These are phyloP conservation scores for Magnusiomyces suaveolens DNA, from an alignment of 1,139 yeast genomes.

Conservation along the genomic window DNA sequence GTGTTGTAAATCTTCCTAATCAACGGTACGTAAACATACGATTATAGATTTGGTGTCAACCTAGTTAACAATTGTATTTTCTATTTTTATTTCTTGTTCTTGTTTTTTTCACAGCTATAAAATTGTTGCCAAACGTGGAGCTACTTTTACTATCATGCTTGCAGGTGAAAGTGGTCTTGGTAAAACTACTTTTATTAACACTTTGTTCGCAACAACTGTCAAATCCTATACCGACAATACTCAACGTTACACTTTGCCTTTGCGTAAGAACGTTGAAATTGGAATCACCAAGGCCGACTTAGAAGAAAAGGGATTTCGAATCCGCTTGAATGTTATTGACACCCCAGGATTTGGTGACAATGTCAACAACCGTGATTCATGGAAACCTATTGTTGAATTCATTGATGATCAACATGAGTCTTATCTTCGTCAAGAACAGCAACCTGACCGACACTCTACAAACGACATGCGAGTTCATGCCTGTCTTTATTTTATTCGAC, in stretches of 20 bases:
- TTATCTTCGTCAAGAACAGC: slow-evolving; percentile 57
- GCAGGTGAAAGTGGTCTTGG: slow-evolving; percentile 80
- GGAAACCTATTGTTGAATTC: slow-evolving; percentile 50
- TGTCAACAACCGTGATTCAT: slow-evolving; percentile 47
- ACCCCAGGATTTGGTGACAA: slow-evolving; percentile 78
- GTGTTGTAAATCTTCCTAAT: slow-evolving; percentile 84
- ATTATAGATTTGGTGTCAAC: too few relatives aligned
- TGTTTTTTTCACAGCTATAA: slow-evolving; percentile 54
- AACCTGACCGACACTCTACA: slow-evolving; percentile 47
- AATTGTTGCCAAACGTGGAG: slow-evolving; percentile 69
- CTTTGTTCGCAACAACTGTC: slow-evolving; percentile 44
- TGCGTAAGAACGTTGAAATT: slow-evolving; percentile 34
- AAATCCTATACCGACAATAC: slow-evolving; percentile 30
- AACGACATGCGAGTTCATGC: slow-evolving; percentile 61
- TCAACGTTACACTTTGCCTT: slow-evolving; percentile 46
- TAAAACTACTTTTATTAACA: slow-evolving; percentile 75
- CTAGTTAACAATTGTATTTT: too few relatives aligned
- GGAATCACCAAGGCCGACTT: slow-evolving; percentile 37
- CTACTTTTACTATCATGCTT: slow-evolving; percentile 80
- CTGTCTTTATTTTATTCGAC: slow-evolving; percentile 61
- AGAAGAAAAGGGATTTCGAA: slow-evolving; percentile 43
- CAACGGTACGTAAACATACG: slow-evolving; percentile 83
- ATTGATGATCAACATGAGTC: slow-evolving; percentile 53
- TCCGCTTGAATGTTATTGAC: slow-evolving; percentile 48
- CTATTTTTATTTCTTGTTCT: too few relatives aligned